A percentile compares a stretch with the other conserved stretches of the same genome.
These are phyloP conservation scores for Bipolaris sorokiniana DNA, from an alignment of 2,329 filamentous ascomycete genomes.

Conservation along the genomic window DNA sequence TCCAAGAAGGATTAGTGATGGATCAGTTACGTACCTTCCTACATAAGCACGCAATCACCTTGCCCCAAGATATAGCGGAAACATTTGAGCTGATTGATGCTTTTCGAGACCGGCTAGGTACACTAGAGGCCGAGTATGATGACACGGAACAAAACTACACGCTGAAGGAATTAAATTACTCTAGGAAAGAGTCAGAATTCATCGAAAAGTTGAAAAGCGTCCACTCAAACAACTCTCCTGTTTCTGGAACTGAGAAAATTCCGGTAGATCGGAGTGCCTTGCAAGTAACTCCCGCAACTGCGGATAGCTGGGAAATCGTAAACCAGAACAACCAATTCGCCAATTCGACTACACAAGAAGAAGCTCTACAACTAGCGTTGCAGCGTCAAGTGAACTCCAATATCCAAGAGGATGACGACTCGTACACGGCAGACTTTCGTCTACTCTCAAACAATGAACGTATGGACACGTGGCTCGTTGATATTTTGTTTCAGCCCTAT, in stretches of 20 bases:
- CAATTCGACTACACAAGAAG: background rate
- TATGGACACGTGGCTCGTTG: background rate
- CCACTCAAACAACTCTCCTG: background rate
- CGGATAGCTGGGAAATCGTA: background rate
- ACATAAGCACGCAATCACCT: background rate
- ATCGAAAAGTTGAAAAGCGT: background rate
- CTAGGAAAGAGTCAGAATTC: background rate
- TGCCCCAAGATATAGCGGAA: slow-evolving; percentile 1
- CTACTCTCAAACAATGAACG: background rate
- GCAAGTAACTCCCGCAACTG: background rate
- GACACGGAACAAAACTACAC: slow-evolving; percentile 8
- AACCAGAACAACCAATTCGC: background rate
- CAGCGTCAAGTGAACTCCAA: background rate
- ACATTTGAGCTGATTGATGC: slow-evolving; percentile 3
- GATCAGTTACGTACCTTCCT: slow-evolving; percentile 5
- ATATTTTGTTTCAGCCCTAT: background rate
- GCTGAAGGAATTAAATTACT: background rate
- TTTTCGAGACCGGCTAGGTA: slow-evolving; percentile 10
- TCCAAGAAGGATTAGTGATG: slow-evolving; percentile 5
- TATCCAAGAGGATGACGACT: background rate
- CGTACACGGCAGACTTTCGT: background rate
- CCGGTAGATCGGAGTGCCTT: background rate
- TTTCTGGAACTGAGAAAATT: background rate
- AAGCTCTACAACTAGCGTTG: background rate
- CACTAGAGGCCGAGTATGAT: slow-evolving; percentile 11